Base-by-base conservation (phyloP, 2,329 filamentous ascomycete genomes). In the Pseudocercospora crystallina region DNA sequence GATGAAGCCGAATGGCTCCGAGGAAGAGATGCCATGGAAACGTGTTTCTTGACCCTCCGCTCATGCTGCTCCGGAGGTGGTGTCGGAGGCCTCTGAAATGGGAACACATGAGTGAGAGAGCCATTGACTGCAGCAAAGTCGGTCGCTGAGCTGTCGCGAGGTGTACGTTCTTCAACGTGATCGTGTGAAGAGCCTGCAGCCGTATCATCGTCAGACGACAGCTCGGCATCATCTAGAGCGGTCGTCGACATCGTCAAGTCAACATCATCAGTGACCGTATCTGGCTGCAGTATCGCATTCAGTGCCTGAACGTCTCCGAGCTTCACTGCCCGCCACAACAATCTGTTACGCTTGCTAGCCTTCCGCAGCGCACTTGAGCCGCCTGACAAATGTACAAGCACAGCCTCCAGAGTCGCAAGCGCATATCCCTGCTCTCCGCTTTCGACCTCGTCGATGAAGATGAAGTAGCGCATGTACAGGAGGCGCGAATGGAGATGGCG, bases 361-460 rank as follows among this genome's bases (percentile, higher is more conserved):
- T 85, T 87, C 54, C 91, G 83, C 51, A 99, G 73, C 4, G 86
- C 87, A 11, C 82, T 84, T 0, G 92, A 95, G 65, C 95, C 91
- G 54, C 85, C 82, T 8, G 85, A 82, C 2, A 99, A 80, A 67
- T 99, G 97, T 1, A 89, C 85, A 31, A 99, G 72, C 0, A 99
- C 94, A 5, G 90, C 94, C 69, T 99, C 94, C 53, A 97, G 89
- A 0, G 94, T 99, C 70, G 92, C 97, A 43, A 99, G 72, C 0
- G 92, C 91, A 70, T 99, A 99, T 8, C 94, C 94, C 77, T 95
- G 86, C 72, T 99, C 94, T 42, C 94, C 94, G 54, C 85, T 95
- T 60, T 99, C 94, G 8, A 99, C 90, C 71, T 99, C 94, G 62
- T 97, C 94, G 43, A 96, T 91, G 70, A 96, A 99, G 60, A 96